Conservation (phyloP, 2,329 filamentous ascomycete species). For the Aspergillus ruber region DNA sequence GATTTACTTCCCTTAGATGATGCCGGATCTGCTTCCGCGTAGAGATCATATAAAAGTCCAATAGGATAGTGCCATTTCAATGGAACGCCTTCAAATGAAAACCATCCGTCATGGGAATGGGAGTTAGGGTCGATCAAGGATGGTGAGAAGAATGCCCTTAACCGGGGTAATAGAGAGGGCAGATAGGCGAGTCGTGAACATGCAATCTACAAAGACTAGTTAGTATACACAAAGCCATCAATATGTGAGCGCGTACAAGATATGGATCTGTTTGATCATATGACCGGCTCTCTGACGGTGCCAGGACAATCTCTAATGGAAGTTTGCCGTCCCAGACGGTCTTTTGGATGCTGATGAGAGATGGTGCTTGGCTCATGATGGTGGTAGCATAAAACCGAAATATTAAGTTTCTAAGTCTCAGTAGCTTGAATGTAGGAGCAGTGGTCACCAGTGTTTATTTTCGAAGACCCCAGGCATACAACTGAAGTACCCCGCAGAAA, state of each 20-base stretch:
- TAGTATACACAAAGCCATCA: not conserved
- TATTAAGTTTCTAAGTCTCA: not conserved
- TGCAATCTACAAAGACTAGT: conserved; percentile 42
- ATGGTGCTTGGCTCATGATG: conserved; percentile 2
- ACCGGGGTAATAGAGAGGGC: conserved; percentile 55
- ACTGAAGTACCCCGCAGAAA: not conserved
- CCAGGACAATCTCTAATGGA: conserved; percentile 54
- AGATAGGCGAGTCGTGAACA: conserved; percentile 63
- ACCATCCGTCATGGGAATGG: conserved; percentile 50
- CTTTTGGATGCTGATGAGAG: conserved; percentile 32
- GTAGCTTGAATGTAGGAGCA: not conserved
- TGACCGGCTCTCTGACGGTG: conserved; percentile 53
- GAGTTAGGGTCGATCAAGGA: conserved; percentile 54
- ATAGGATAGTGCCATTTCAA: conserved; percentile 68
- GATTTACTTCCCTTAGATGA: conserved; percentile 21
- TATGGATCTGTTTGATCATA: conserved; percentile 57
- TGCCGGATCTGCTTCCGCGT: conserved; percentile 50
- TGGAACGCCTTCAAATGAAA: conserved; percentile 62
- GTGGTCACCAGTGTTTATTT: not conserved
- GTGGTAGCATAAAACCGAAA: not conserved
- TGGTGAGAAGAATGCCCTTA: conserved; percentile 57
- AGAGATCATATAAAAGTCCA: conserved; percentile 64
- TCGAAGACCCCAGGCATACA: not conserved
- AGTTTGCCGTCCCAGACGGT: conserved; percentile 55
- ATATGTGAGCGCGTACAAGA: conserved; percentile 37